Evolutionary conservation across 345 rosid species (phyloP).

Genomic region (sweet orange (Citrus sinensis)): DVS_A1.0 CM039169.1:2522501-2523000

Average conservation of each 20-base stretch:
- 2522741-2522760: background rate
- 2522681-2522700: too few species aligned
- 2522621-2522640: background rate
- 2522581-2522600: background rate
- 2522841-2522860: slow-evolving; percentile 74
- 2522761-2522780: slow-evolving; percentile 35
- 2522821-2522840: slow-evolving; percentile 51
- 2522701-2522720: background rate
- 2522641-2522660: background rate
- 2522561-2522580: background rate
- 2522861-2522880: slow-evolving; percentile 39
- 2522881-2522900: slow-evolving; percentile 25
- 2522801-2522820: slow-evolving; percentile 64
- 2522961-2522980: background rate
- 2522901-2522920: slow-evolving; percentile 18
- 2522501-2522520: too few species aligned
- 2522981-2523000: slow-evolving; percentile 6
- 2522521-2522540: too few species aligned
- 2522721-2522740: background rate
- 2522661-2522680: background rate
- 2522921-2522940: slow-evolving; percentile 61
- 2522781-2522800: slow-evolving; percentile 50
- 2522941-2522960: slow-evolving; percentile 65
- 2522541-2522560: too few species aligned
- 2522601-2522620: background rate